Conservation (phyloP, 345 rosid genomes). For the Luvunga scandens region DNA sequence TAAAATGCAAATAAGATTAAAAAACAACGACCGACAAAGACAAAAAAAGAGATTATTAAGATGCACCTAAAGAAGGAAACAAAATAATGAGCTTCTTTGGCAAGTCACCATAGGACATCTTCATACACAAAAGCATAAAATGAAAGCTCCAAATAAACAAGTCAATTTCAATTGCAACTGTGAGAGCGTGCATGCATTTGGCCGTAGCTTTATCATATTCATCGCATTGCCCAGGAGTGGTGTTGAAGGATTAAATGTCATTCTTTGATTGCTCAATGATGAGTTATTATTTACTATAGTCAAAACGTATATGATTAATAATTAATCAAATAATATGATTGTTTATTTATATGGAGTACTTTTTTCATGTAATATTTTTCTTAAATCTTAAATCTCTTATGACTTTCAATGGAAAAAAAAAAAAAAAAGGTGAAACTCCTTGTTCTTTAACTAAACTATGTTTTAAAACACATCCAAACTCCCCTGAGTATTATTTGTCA, state of each 20-base stretch:
- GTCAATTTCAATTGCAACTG: neutral
- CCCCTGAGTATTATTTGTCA: too few relatives aligned
- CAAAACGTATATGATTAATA: neutral
- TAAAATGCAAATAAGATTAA: too few relatives aligned
- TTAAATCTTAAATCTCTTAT: neutral
- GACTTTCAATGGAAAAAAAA: neutral
- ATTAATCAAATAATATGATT: neutral
- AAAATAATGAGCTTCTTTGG: neutral
- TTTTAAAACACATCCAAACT: too few relatives aligned
- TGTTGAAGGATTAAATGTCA: neutral
- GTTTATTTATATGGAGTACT: neutral
- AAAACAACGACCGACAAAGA: neutral
- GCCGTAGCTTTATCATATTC: neutral
- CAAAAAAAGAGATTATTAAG: neutral
- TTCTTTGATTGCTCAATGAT: neutral
- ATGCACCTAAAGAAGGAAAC: neutral
- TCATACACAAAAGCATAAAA: neutral
- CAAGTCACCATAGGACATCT: neutral
- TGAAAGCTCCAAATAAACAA: neutral
- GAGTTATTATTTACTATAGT: neutral
- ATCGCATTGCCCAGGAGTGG: too few relatives aligned
- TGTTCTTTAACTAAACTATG: too few relatives aligned
- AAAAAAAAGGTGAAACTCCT: too few relatives aligned
- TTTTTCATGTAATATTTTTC: neutral
- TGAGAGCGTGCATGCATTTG: slow-evolving; percentile 18